These are phyloP conservation scores for Teratosphaeria destructans DNA, from an alignment of 2,329 filamentous ascomycete genomes.

Conservation along the genomic window DNA sequence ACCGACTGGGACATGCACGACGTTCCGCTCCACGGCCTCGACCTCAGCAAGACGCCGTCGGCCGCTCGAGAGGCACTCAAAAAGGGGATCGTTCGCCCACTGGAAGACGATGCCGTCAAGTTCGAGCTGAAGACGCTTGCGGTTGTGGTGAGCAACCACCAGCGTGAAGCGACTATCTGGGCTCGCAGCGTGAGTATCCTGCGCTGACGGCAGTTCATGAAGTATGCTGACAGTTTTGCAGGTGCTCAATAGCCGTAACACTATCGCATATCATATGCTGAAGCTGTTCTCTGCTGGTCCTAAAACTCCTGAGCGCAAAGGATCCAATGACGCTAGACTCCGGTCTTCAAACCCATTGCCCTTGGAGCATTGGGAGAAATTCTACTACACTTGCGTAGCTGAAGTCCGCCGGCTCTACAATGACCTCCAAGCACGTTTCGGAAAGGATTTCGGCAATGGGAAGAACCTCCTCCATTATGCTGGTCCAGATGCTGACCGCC, in stretches of 20 bases:
- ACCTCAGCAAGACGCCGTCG: not conserved
- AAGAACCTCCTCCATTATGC: conserved; percentile 7
- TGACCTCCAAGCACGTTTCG: conserved; percentile 7
- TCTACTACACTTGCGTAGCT: conserved; percentile 13
- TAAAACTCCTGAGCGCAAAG: not conserved
- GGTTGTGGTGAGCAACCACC: conserved; percentile 1
- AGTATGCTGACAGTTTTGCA: not conserved
- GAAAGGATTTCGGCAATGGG: conserved; percentile 5
- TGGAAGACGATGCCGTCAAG: not conserved
- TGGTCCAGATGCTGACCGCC: conserved; percentile 4
- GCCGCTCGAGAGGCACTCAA: not conserved
- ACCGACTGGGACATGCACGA: conserved; percentile 3
- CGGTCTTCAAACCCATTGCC: conserved; percentile 1
- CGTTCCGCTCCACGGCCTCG: conserved; percentile 1
- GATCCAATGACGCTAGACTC: not conserved
- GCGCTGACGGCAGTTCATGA: not conserved
- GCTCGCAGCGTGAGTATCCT: not conserved
- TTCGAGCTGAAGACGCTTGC: conserved; percentile 2
- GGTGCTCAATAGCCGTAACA: not conserved
- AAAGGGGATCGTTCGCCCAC: not conserved
- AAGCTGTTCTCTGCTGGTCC: not conserved
- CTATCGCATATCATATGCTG: not conserved
- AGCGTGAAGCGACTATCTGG: conserved; percentile 3
- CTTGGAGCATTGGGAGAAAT: conserved; percentile 8
- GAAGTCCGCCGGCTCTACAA: conserved; percentile 11